Conservation (phyloP, 768 basidiomycete species). For the Hebeloma cylindrosporum region DNA sequence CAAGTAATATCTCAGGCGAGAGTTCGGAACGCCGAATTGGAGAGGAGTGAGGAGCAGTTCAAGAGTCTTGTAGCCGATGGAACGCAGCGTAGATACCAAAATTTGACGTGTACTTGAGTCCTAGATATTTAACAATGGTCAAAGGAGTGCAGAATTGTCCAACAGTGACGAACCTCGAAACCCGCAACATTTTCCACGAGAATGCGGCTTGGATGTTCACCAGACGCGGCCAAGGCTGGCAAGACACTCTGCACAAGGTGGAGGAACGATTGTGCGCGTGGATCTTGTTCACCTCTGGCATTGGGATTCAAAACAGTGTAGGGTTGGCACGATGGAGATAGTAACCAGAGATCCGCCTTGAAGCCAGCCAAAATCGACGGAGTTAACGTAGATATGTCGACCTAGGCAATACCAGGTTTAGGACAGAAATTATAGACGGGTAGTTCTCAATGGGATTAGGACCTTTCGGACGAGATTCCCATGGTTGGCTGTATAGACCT, state of each 20-base stretch:
- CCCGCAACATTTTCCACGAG: conserved; percentile 83
- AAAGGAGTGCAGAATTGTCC: too few species aligned
- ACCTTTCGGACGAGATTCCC: conserved; percentile 55
- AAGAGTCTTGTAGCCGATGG: conserved; percentile 52
- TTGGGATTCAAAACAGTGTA: conserved; percentile 77
- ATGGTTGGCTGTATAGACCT: conserved; percentile 67
- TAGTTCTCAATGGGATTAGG: too few species aligned
- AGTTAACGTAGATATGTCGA: conserved; percentile 61
- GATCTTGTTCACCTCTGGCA: conserved; percentile 69
- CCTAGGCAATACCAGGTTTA: too few species aligned
- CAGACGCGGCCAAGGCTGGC: conserved; percentile 48
- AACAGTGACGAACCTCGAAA: conserved; percentile 73
- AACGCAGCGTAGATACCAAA: conserved; percentile 51
- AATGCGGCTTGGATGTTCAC: conserved; percentile 54
- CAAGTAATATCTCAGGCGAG: conserved; percentile 77
- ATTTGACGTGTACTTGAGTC: conserved; percentile 60
- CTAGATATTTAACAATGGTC: too few species aligned
- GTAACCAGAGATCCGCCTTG: conserved; percentile 67
- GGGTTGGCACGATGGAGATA: conserved; percentile 84
- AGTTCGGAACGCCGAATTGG: conserved; percentile 82
- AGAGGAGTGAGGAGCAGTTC: conserved; percentile 75
- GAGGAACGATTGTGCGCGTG: conserved; percentile 74
- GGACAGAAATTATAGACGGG: too few species aligned
- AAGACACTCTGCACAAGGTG: conserved; percentile 65
- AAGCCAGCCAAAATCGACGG: conserved; percentile 45